Evolutionary conservation across 208 protist genomes (phyloP).

Genomic region (Phytomonas serpens): DNA sequence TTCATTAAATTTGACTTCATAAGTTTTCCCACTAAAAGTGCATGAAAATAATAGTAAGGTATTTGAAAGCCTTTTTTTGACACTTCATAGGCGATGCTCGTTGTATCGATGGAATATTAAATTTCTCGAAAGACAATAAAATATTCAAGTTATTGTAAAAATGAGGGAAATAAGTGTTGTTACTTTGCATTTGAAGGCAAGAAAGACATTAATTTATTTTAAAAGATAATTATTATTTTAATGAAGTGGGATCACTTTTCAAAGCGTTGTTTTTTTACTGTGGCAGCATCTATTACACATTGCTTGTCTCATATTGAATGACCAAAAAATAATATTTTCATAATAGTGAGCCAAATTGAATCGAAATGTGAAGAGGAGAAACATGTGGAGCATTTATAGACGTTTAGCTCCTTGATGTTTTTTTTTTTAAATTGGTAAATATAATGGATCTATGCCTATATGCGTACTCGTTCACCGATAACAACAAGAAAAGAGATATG

Average conservation of each 20-base stretch:
- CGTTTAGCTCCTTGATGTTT: neutral
- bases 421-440: neutral
- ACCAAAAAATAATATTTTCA: neutral
- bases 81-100: neutral
- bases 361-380: neutral
- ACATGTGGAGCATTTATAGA: neutral
- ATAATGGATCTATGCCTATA: neutral
- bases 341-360: neutral
- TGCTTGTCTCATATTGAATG: neutral
- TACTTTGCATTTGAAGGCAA: conserved; percentile 2
- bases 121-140: conserved; percentile 3
- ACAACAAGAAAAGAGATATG: neutral
- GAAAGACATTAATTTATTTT: neutral
- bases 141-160: neutral
- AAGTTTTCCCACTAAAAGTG: conserved; percentile 6
- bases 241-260: neutral
- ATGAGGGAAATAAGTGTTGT: neutral
- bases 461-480: neutral
- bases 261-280: neutral
- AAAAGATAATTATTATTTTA: conserved; percentile 1
- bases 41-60: conserved; percentile 5
- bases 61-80: conserved; percentile 5
- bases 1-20: conserved; percentile 2
- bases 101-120: neutral
- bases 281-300: neutral